Evolutionary conservation across 73 alveolate genomes (phyloP), one percentile per base, ranked within the genome.

Genomic region (Symbiodinium pilosum): DNA sequence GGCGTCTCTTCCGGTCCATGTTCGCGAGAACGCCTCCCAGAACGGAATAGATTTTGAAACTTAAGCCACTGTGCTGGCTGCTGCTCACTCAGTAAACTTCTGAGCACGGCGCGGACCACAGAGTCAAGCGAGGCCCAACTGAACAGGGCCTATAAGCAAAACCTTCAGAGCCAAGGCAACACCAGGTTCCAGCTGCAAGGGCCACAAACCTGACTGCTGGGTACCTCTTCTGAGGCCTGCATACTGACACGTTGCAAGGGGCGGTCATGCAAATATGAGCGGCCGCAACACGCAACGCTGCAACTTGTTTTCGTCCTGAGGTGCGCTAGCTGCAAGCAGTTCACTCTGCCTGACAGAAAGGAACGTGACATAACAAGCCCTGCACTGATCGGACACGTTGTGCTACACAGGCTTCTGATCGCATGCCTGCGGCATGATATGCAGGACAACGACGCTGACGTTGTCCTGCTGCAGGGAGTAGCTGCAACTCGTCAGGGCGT

Each of bases 361-460:
- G 41, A 64, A n/a, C 21, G 59, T 9, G 21, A 47, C 21, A 38
- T 14, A 47, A 47, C 59, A 47, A 47, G 14, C 59, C 59, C 6
- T 9, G 59, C 59, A 47, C 6, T 14, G 14, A 47, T 6, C 59
- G 6, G 59, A 47, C 59, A 47, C 59, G 14, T 47, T 6, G 59
- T 47, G 59, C 59, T 14, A n/a, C n/a, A n/a, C n/a, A n/a, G n/a
- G n/a, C n/a, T n/a, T n/a, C n/a, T n/a, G n/a, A n/a, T n/a, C n/a
- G n/a, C n/a, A n/a, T n/a, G 75, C 94, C 64, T 87, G 75, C 39
- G 84, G 56, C 94, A 87, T 87, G 84, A 87, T 87, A 54, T 87
- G 94, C 84, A 87, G 41, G 64, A 87, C 94, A 30, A 87, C 94
- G 28, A 87, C 94, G 42, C 94, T 89, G 87, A 64, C 97, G 56